These are phyloP conservation scores for Hymenoscyphus repandus DNA, from an alignment of 2,329 filamentous ascomycete genomes.

Conservation along the genomic window DNA sequence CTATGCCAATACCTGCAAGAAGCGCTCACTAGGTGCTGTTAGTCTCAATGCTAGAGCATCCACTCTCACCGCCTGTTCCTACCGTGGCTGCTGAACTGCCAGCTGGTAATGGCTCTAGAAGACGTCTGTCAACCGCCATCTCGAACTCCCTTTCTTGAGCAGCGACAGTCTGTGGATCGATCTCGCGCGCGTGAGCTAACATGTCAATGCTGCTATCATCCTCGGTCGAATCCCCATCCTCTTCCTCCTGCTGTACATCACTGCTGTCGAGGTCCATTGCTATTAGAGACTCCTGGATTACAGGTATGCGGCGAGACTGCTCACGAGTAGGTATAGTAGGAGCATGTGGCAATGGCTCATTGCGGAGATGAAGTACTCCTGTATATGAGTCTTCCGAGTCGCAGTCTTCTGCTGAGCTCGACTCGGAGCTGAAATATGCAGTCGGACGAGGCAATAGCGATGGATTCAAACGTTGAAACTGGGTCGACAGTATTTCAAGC, in stretches of 20 bases:
- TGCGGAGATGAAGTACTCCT: neutral
- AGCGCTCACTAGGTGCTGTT: neutral
- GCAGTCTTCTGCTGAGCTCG: constrained; percentile 10
- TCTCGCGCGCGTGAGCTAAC: constrained; percentile 14
- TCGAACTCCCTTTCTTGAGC: constrained; percentile 19
- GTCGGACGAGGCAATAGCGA: constrained; percentile 21
- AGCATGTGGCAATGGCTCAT: neutral
- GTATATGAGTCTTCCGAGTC: constrained; percentile 7
- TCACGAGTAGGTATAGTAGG: neutral
- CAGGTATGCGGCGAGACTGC: neutral
- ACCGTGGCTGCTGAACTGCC: neutral
- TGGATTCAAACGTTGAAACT: constrained; percentile 11
- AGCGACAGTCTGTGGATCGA: constrained; percentile 15
- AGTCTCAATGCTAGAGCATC: neutral
- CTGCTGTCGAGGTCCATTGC: neutral
- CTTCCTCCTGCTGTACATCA: constrained; percentile 6
- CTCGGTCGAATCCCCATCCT: constrained; percentile 10
- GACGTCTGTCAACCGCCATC: constrained; percentile 7
- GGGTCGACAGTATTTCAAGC: constrained; percentile 17
- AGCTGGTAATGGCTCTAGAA: neutral
- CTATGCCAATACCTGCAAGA: too few relatives aligned
- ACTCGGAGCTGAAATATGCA: constrained; percentile 11
- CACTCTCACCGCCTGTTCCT: neutral
- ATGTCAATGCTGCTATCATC: constrained; percentile 22
- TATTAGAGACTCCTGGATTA: neutral